Evolutionary conservation across 2,329 filamentous ascomycete species (phyloP).

Genomic region (Arthroderma uncinatum): DNA sequence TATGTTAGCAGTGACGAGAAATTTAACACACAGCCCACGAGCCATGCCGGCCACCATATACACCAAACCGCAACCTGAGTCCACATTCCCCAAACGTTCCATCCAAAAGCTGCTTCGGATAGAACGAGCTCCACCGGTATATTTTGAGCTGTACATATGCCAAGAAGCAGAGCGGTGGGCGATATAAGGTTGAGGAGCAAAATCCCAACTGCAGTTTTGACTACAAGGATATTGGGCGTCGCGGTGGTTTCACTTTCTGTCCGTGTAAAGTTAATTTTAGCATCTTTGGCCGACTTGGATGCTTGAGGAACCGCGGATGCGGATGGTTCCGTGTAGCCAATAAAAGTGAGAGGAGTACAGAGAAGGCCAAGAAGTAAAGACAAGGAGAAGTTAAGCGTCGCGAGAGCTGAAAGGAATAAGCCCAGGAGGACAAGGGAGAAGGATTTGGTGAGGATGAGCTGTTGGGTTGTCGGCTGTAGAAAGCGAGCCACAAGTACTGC

Average conservation of each 20-base stretch:
- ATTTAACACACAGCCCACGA: conserved; percentile 43
- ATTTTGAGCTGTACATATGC: conserved; percentile 39
- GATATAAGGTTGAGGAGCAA: conserved; percentile 49
- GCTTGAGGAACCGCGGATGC: not conserved
- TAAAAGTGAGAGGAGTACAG: conserved; percentile 68
- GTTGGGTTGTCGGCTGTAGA: conserved; percentile 50
- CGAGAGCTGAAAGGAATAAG: conserved; percentile 81
- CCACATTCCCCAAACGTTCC: conserved; percentile 82
- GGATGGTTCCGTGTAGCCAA: conserved; percentile 21
- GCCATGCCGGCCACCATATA: conserved; percentile 91
- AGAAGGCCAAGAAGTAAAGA: conserved; percentile 74
- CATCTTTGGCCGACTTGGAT: not conserved
- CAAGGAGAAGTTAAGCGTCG: conserved; percentile 90
- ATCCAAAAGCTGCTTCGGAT: conserved; percentile 67
- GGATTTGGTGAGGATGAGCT: conserved; percentile 70
- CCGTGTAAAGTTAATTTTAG: not conserved
- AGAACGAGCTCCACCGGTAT: conserved; percentile 49
- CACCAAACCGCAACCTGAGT: conserved; percentile 86
- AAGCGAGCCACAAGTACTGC: conserved; percentile 43
- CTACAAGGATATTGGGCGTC: conserved; percentile 10
- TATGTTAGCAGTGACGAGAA: conserved; percentile 23
- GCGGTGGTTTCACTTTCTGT: not conserved
- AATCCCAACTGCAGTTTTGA: conserved; percentile 20
- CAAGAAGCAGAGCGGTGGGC: conserved; percentile 47
- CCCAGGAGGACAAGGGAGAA: conserved; percentile 88